Conservation (phyloP, 73 alveolate species). For the Paramecium tetraurelia region DNA sequence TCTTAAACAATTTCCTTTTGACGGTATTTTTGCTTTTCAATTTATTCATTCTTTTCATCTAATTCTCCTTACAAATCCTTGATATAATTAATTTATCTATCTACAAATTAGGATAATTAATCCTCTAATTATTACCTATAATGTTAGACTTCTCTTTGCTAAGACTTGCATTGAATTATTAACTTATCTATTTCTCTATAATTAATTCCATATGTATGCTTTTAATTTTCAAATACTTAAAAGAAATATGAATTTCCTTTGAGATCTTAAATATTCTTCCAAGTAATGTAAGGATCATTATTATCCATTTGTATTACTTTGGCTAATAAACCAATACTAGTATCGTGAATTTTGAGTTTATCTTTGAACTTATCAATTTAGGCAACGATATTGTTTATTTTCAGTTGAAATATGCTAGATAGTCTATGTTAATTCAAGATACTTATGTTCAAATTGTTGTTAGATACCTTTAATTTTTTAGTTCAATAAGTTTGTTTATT, state of each 20-base stretch:
- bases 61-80: neutral
- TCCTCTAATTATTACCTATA: neutral
- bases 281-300: conserved; percentile 25
- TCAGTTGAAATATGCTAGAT: neutral
- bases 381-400: neutral
- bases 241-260: conserved; percentile 27
- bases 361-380: neutral
- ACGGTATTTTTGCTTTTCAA: neutral
- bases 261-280: conserved; percentile 12
- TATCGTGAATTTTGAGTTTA: neutral
- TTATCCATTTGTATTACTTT: conserved; percentile 9
- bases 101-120: neutral
- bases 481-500: neutral
- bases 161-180: neutral
- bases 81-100: neutral
- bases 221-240: conserved; percentile 22
- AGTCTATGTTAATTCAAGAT: neutral
- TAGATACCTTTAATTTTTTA: neutral
- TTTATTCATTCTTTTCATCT: neutral
- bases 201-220: conserved; percentile 2
- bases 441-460: neutral
- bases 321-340: neutral
- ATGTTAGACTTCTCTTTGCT: neutral
- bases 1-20: neutral
- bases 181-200: conserved; percentile 33